Percentiles rank a stretch among this genome's conserved stretches.
Conservation (phyloP, 129 eudicot genomes). For the Glebionis coronaria region DNA sequence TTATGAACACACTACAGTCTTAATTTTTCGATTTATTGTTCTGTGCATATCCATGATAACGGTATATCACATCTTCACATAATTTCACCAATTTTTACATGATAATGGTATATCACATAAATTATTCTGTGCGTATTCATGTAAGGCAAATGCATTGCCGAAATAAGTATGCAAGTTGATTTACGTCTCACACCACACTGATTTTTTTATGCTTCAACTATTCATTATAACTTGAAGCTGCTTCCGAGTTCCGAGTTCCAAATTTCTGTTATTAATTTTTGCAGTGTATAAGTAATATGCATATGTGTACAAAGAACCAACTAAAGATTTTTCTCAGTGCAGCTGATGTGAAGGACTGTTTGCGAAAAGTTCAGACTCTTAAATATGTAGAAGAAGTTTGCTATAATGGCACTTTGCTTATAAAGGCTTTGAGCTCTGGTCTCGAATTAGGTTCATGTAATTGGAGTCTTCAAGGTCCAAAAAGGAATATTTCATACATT, state of each 20-base stretch:
- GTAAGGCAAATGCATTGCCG: too few relatives aligned
- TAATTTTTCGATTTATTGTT: too few relatives aligned
- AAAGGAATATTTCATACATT: conserved; percentile 44
- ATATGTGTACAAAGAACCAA: conserved; percentile 13
- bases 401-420: conserved; percentile 64
- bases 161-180: too few relatives aligned
- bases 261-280: background rate
- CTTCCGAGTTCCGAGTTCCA: background rate
- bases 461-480: conserved; percentile 70
- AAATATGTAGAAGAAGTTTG: conserved; percentile 78
- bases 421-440: conserved; percentile 85
- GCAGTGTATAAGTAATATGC: background rate
- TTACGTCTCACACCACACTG: too few relatives aligned
- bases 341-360: conserved; percentile 77
- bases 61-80: too few relatives aligned
- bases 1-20: too few relatives aligned
- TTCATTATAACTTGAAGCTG: background rate
- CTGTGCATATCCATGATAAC: too few relatives aligned
- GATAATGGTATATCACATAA: too few relatives aligned
- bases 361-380: conserved; percentile 64
- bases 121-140: too few relatives aligned
- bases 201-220: too few relatives aligned
- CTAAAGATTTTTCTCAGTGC: conserved; percentile 56
- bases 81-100: too few relatives aligned
- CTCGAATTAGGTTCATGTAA: conserved; percentile 82